Evolutionary conservation across 2,329 filamentous ascomycete genomes (phyloP), one percentile per base, ranked within the genome.

Genomic region (Cladobotryum mycophilum): DNA sequence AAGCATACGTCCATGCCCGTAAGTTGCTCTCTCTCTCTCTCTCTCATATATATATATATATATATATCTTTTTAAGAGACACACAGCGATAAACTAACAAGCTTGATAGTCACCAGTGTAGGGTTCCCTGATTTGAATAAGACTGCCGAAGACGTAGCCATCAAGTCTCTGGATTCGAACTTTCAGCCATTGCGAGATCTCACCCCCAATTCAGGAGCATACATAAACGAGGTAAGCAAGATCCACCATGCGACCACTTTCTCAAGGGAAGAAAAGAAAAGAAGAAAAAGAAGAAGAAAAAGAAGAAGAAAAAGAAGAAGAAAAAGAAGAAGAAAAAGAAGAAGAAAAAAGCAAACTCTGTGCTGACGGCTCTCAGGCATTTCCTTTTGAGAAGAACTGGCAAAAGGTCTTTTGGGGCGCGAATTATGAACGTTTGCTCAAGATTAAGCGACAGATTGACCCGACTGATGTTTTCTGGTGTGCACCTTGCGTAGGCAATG

Each of bases 391-490:
- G 12, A 61, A 63, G 2, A 55, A 71, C 17, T 72, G 67, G 61
- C 67, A 70, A 37, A 58, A 62, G 7, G 62, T 64, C 0, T 76
- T 74, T 54, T 76, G 71, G 71, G 71, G 70, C 0, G 57, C 58
- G 11, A 76, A 78, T 42, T 79, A 79, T 54, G 57, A 65, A 13
- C 64, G 66, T 2, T 60, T 79, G 3, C 55, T 73, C 0, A 42
- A 58, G 12, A 73, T 79, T 47, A 79, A 80, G 62, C 63, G 65
- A 12, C 41, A 55, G 1, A 60, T 75, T n/a, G 76, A 80, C 53
- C 76, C 75, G 0, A 49, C 61, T 0, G 74, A 76, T 46, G 64
- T 78, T 1, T 70, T 80, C 13, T 76, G 74, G 67, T 78, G 75
- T 51, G 56, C 67, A 12, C 68, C 72, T 0, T 78, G 74, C 48